A percentile compares a stretch with the other conserved stretches of the same genome.
Evolutionary conservation across 305 asterid species (phyloP).

Genomic region (Fraxinus greggii): DNA sequence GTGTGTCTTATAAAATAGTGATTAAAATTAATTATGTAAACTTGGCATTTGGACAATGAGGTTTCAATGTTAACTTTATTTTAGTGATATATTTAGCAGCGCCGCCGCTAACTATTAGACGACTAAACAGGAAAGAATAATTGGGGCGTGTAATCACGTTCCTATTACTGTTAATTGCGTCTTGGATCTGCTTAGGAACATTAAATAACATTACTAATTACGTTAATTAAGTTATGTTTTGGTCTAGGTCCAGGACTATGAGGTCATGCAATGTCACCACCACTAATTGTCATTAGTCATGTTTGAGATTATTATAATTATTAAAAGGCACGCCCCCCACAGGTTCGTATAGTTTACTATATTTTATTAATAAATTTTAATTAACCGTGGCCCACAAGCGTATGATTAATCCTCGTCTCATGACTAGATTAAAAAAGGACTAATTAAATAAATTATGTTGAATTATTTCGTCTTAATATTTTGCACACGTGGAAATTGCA

Average conservation of each 20-base stretch:
- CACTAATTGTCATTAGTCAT: slow-evolving; percentile 15
- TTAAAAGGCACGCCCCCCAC: slow-evolving; percentile 13
- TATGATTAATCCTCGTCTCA: background rate
- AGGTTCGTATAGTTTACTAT: background rate
- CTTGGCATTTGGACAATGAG: background rate
- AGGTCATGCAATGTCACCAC: slow-evolving; percentile 18
- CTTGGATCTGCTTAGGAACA: slow-evolving; percentile 1
- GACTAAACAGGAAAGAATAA: slow-evolving; percentile 24
- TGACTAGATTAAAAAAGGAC: background rate
- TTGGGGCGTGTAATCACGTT: slow-evolving; percentile 11
- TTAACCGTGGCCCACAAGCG: background rate
- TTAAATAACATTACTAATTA: background rate
- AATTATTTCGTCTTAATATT: background rate
- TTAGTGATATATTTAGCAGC: slow-evolving; percentile 9
- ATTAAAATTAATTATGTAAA: too few relatives aligned
- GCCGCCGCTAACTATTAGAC: slow-evolving; percentile 34
- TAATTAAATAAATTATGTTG: background rate
- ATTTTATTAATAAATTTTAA: background rate
- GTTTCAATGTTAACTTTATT: background rate
- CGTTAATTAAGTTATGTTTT: background rate
- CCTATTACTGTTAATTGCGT: slow-evolving; percentile 31
- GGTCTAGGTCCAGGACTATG: slow-evolving; percentile 17
- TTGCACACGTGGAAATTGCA: background rate
- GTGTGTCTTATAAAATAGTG: too few relatives aligned
- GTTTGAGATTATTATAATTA: background rate